Conservation (phyloP, 2,329 filamentous ascomycete species). For the Xylaria sp. region DNA sequence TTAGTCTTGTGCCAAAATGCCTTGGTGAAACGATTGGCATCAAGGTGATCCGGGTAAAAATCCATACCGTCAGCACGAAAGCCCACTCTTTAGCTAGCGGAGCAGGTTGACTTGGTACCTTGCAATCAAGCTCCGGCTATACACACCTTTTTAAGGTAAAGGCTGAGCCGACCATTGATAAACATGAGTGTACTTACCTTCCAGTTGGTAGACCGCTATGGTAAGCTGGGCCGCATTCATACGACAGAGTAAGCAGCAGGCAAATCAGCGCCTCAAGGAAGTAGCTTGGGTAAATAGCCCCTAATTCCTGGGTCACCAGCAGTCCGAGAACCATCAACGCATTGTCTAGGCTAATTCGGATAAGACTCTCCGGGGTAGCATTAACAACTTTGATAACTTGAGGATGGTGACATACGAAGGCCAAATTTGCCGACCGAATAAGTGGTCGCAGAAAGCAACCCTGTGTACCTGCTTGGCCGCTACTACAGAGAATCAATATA, state of each 20-base stretch:
- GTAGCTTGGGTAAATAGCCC: neutral
- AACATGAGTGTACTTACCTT: neutral
- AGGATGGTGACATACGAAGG: slow-evolving; percentile 2
- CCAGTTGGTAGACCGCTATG: neutral
- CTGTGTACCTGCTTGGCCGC: slow-evolving; percentile 6
- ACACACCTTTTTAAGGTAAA: no score
- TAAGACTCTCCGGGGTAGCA: neutral
- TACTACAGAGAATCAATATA: slow-evolving; percentile 23
- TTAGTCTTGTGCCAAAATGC: neutral
- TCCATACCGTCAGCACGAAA: neutral
- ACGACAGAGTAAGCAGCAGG: neutral
- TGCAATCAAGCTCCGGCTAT: neutral
- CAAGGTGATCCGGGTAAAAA: neutral
- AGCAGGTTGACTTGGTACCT: neutral
- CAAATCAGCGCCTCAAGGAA: neutral
- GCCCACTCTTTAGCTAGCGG: slow-evolving; percentile 7
- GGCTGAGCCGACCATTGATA: neutral
- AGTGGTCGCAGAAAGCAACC: slow-evolving; percentile 7
- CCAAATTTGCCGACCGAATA: slow-evolving; percentile 16
- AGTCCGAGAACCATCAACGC: neutral
- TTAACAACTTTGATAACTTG: neutral
- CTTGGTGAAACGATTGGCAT: neutral
- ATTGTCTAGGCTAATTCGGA: slow-evolving; percentile 3
- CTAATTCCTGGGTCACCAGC: neutral
- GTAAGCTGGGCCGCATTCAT: neutral